Evolutionary conservation across 495 filamentous ascomycete species (phyloP), one percentile per base, ranked within the genome.

Genomic region (Ramalina peruviana): DNA sequence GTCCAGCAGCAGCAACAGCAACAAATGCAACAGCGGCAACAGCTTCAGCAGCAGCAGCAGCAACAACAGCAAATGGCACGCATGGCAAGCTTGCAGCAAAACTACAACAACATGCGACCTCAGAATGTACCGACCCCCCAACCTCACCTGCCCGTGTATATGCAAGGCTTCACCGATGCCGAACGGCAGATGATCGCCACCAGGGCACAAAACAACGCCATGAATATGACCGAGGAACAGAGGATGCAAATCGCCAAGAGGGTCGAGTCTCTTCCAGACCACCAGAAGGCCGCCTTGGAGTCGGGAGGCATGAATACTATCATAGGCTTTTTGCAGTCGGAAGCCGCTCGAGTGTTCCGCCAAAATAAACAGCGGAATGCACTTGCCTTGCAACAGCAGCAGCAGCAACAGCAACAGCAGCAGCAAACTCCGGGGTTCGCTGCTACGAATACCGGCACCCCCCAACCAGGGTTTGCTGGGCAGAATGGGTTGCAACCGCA

Each of bases 151-250:
- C 40, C 40, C 9, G 19, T 23, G 43, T 16, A 27, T 26, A 45
- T 26, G 43, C 25, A 21, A 9, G 43, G 26, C 25, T 27, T 48
- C 26, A 23, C 48, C 7, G 16, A 11, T 3, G 68, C 72, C 40
- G 68, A 73, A n/a, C 50, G 70, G 49, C 63, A 67, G 21, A 69
- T 67, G 53, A 68, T 75, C 41, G 69, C 64, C 43, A 45, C 60
- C 33, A 71, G 70, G 13, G 46, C 62, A 5, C 49, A 54, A 23
- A 48, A 36, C 6, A 33, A 66, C 46, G 27, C 47, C 19, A 61
- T 62, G 25, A 70, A 66, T 45, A 69, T 75, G 65, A 67, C 62
- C 17, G 56, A 54, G 1, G 71, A 75, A 11, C 72, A 72, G 49
- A 67, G 62, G 45, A 56, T 68, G 43, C 46, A 68, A 10, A 36